phyloP scores from a whole-genome alignment of 179 eudicot species.

The Beta lomatogona region DNA sequence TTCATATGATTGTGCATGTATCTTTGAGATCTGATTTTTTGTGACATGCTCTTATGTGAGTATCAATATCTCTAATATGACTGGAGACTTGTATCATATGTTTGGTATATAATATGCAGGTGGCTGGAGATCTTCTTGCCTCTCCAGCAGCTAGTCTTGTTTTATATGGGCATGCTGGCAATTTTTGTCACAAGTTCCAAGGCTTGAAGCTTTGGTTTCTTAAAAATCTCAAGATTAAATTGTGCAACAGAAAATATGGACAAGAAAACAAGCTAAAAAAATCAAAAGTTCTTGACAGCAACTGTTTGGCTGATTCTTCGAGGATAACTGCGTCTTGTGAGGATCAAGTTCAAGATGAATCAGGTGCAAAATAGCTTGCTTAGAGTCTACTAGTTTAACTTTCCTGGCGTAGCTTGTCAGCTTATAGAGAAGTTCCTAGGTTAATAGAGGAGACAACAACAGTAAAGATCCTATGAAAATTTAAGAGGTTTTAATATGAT shows the following conservation, averaged over 20 bases:
- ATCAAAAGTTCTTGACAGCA: conserved; percentile 23
- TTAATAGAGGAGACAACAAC: neutral
- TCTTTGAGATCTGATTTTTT: neutral
- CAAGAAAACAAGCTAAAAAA: conserved; percentile 23
- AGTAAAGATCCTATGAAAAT: neutral
- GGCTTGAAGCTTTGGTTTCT: conserved; percentile 30
- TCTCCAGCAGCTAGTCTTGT: conserved; percentile 24
- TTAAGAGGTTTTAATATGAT: neutral
- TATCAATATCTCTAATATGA: neutral
- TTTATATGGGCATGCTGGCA: conserved; percentile 26
- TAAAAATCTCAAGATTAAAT: conserved; percentile 22
- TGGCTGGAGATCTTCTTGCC: conserved; percentile 4
- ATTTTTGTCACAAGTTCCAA: conserved; percentile 27
- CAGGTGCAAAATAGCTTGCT: conserved; percentile 16
- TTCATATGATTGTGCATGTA: neutral
- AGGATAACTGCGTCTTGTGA: conserved; percentile 10
- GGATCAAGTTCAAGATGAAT: conserved; percentile 20
- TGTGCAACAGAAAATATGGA: conserved; percentile 27
- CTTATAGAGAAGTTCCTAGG: neutral
- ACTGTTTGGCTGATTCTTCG: neutral
- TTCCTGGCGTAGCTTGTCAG: neutral
- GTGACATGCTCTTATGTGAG: neutral
- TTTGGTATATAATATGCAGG: conserved; percentile 26
- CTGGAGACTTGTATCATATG: conserved; percentile 1
- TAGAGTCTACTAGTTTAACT: neutral